Evolutionary conservation across 495 filamentous ascomycete species (phyloP).

Genomic region (Hypoxylon fuscum): DNA sequence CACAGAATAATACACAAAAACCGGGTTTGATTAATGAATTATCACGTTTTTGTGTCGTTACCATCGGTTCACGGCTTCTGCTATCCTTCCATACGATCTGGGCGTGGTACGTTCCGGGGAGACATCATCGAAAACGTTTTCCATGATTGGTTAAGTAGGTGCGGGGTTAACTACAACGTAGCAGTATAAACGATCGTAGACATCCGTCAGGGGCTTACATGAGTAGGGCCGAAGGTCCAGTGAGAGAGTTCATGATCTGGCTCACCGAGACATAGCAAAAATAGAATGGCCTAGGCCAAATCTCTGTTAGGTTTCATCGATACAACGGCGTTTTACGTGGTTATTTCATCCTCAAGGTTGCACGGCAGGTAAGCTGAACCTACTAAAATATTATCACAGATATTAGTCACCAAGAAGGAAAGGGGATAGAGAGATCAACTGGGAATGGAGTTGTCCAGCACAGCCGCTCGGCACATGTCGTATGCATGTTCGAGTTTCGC

Average conservation of each 20-base stretch:
- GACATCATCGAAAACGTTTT: conserved; percentile 1
- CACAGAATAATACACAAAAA: conserved; percentile 1
- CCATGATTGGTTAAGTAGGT: neutral
- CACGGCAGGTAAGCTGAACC: conserved; percentile 8
- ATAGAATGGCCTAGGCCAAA: conserved; percentile 16
- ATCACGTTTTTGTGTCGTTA: neutral
- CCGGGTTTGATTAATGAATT: neutral
- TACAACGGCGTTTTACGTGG: neutral
- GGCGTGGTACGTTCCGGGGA: neutral
- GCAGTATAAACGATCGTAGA: neutral
- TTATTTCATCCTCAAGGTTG: neutral
- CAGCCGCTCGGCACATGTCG: conserved; percentile 14
- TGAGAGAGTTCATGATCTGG: conserved; percentile 8
- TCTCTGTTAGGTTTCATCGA: conserved; percentile 5
- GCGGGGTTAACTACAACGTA: conserved; percentile 10
- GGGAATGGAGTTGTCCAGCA: conserved; percentile 1
- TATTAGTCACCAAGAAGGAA: neutral
- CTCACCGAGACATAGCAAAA: conserved; percentile 11
- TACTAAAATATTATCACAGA: conserved; percentile 4
- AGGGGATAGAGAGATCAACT: neutral
- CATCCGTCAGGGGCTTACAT: conserved; percentile 4
- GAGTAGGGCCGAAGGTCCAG: conserved; percentile 1
- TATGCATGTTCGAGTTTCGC: neutral
- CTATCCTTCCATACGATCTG: neutral
- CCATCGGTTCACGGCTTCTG: neutral